These are phyloP conservation scores for Podospora pseudopauciseta DNA, from an alignment of 495 filamentous ascomycete species.

Conservation along the genomic window DNA sequence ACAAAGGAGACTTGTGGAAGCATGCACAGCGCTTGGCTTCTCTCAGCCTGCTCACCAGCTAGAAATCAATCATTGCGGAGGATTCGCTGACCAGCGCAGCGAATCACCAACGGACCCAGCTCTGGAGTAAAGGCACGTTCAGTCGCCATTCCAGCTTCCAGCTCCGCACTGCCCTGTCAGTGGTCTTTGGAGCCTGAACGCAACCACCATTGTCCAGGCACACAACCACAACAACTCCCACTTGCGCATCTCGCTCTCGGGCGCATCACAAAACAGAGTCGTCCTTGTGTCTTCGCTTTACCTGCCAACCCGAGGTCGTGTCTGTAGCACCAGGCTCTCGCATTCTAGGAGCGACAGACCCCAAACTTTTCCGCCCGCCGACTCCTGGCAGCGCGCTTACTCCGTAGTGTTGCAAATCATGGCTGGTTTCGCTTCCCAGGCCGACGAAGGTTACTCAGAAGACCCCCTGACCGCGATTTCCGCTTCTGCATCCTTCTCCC, in stretches of 20 bases:
- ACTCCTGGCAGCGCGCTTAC: not conserved
- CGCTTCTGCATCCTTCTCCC: slow-evolving; percentile 24
- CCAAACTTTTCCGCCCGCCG: too few species aligned
- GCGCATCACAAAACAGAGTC: not conserved
- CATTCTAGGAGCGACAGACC: not conserved
- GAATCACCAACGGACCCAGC: not conserved
- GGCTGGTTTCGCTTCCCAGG: slow-evolving; percentile 35
- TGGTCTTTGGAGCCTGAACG: not conserved
- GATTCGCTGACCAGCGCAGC: not conserved
- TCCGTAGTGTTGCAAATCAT: slow-evolving; percentile 11
- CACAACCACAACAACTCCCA: not conserved
- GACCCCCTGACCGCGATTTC: slow-evolving; percentile 47
- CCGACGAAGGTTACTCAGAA: slow-evolving; percentile 59
- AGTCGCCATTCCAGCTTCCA: not conserved
- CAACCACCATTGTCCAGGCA: not conserved
- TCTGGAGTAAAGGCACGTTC: not conserved
- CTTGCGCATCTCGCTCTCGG: not conserved
- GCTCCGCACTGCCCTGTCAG: not conserved
- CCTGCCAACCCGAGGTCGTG: not conserved
- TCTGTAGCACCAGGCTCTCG: not conserved
- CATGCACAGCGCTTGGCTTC: not conserved
- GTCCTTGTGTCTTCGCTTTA: not conserved
- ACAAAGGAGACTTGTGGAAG: not conserved
- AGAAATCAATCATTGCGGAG: not conserved
- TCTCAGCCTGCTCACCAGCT: not conserved